Conservation (phyloP, 306 rosid species). For the Medicago truncatula region DNA sequence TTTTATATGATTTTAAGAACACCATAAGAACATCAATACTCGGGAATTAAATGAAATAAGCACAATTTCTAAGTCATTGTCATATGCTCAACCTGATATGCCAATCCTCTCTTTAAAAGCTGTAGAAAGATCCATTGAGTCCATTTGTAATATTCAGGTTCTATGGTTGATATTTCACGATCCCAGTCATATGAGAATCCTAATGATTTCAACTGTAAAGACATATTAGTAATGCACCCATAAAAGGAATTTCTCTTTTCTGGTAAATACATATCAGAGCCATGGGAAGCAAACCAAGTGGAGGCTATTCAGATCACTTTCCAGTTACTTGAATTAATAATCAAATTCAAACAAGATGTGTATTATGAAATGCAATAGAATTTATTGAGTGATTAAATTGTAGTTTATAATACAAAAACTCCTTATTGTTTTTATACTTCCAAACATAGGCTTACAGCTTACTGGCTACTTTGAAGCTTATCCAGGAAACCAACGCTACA, state of each 20-base stretch:
- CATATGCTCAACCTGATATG: slow-evolving; percentile 78
- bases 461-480: slow-evolving; percentile 4
- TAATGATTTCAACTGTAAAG: slow-evolving; percentile 84
- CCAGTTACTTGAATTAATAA: background rate
- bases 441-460: background rate
- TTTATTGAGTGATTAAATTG: slow-evolving; percentile 6
- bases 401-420: background rate
- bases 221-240: slow-evolving; percentile 4
- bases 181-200: slow-evolving; percentile 99
- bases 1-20: slow-evolving; percentile 31
- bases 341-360: slow-evolving; percentile 39
- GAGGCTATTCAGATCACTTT: slow-evolving; percentile 29
- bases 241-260: slow-evolving; percentile 6
- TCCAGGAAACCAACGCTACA: background rate
- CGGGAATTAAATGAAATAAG: slow-evolving; percentile 25
- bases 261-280: slow-evolving; percentile 14
- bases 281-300: slow-evolving; percentile 23
- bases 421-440: background rate
- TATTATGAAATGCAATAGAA: background rate
- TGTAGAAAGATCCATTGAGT: slow-evolving; percentile 99
- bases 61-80: slow-evolving; percentile 27
- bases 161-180: slow-evolving; percentile 93
- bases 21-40: slow-evolving; percentile 32
- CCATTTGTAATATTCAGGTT: slow-evolving; percentile 95
- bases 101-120: slow-evolving; percentile 88